phyloP scores from a whole-genome alignment of 208 protist genomes.

The Crithidia thermophila region DNA sequence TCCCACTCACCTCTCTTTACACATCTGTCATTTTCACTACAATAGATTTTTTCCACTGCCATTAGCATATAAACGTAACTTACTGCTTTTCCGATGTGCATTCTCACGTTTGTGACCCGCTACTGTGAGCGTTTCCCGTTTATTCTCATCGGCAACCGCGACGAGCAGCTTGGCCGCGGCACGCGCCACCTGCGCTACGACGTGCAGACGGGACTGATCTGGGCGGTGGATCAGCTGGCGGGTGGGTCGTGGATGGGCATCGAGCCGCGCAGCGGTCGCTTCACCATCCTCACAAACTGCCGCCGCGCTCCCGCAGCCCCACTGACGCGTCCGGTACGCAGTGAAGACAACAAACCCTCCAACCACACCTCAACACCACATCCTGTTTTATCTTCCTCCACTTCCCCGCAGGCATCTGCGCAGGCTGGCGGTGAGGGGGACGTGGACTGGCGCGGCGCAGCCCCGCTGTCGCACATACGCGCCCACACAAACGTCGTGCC shows the following conservation, averaged over 20 bases:
- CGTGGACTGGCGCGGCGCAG: slow-evolving; percentile 42
- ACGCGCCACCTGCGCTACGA: slow-evolving; percentile 43
- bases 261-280: slow-evolving; percentile 44
- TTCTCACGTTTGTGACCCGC: slow-evolving; percentile 55
- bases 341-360: not conserved
- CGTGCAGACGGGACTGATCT: slow-evolving; percentile 37
- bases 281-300: slow-evolving; percentile 70
- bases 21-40: slow-evolving; percentile 1
- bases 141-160: slow-evolving; percentile 64
- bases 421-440: too few species aligned
- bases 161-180: slow-evolving; percentile 47
- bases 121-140: slow-evolving; percentile 59
- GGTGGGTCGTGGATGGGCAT: slow-evolving; percentile 80
- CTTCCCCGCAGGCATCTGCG: not conserved
- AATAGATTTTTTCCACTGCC: not conserved
- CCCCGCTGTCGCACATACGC: slow-evolving; percentile 43
- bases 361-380: too few species aligned
- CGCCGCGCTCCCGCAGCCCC: slow-evolving; percentile 43
- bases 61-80: slow-evolving; percentile 5
- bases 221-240: slow-evolving; percentile 46
- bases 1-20: too few species aligned
- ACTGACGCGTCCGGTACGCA: slow-evolving; percentile 6
- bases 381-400: too few species aligned
- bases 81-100: slow-evolving; percentile 49
- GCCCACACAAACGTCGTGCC: slow-evolving; percentile 38